phyloP scores from a whole-genome alignment of 441 rosid species.

The Aquilaria agallochum region DNA sequence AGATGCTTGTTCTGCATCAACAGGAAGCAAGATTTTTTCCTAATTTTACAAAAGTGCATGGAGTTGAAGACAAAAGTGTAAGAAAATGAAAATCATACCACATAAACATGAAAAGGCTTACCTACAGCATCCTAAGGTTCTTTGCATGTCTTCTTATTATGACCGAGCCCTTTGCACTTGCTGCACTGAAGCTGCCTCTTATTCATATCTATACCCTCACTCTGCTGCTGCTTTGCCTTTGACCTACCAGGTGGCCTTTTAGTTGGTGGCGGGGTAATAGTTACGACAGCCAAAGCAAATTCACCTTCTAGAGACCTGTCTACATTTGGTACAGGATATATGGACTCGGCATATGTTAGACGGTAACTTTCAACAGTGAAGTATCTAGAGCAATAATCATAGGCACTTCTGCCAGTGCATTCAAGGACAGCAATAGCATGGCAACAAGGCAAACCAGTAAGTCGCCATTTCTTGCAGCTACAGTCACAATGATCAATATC shows the following conservation, averaged over 20 bases:
- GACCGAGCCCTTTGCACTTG: conserved; percentile 79
- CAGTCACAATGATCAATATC: conserved; percentile 57
- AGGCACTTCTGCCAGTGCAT: conserved; percentile 42
- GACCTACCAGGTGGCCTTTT: conserved; percentile 66
- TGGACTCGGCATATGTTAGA: conserved; percentile 55
- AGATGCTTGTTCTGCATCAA: too few species aligned
- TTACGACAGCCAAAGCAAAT: conserved; percentile 24
- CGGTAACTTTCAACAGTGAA: conserved; percentile 45
- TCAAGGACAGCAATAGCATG: conserved; percentile 62
- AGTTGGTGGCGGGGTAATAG: conserved; percentile 65
- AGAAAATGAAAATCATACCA: conserved; percentile 5
- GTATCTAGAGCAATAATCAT: conserved; percentile 63
- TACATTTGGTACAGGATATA: conserved; percentile 64
- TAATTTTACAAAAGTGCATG: too few species aligned
- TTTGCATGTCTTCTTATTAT: conserved; percentile 74
- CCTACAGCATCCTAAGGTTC: conserved; percentile 24
- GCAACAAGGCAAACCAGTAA: conserved; percentile 63
- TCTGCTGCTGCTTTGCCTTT: conserved; percentile 44
- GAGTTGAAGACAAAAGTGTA: too few species aligned
- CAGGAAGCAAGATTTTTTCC: too few species aligned
- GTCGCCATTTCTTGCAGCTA: conserved; percentile 61
- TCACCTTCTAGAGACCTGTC: conserved; percentile 40
- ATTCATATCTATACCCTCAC: conserved; percentile 44
- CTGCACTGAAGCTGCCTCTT: conserved; percentile 78
- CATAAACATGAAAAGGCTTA: conserved; percentile 8